Evolutionary conservation across 2,329 filamentous ascomycete species (phyloP), one percentile per base, ranked within the genome.

Genomic region (Fusarium sp.): DNA sequence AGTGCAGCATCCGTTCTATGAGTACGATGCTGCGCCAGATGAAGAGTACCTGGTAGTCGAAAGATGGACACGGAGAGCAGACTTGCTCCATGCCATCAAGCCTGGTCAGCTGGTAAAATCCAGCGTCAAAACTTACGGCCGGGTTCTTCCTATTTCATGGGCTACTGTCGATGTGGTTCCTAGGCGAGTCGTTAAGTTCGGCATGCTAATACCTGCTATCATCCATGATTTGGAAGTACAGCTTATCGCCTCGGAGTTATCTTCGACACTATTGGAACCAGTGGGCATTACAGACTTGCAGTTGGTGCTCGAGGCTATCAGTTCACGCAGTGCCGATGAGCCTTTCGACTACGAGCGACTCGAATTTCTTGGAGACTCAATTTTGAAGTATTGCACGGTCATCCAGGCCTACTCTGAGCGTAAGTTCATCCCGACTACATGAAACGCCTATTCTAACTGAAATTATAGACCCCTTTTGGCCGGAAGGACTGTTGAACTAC

Each of bases 321-420:
- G 87, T 51, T 83, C 92, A 1, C 87, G 90, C 0, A 84, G 83
- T 2, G 89, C 92, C 0, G 75, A 78, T 4, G 88, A 90, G 48
- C 77, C 81, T 2, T 85, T 84, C 0, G 87, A 97, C 68, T 98
- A 98, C 75, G 92, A 98, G 73, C 85, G 92, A 4, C 82, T 97
- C 0, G 96, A 98, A 76, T 97, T 97, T 71, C 81, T 98, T 0
- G 96, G 96, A 0, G 95, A 98, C 74, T 90, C 89, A 0, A 84
- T 97, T 3, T 83, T 98, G 38, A 98, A 98, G 74, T 87, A 91
- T 58, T 88, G 88, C 46, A 85, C 91, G 0, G 88, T 90, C 0
- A 77, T 93, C 2, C 90, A 94, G 57, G 83, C 95, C 5, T 81
- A 83, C 18, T 83, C 85, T 1, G 78, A 84, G 22, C 76, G 87